Conservation (phyloP, 352 stramenopile species). For the Phytophthora cryptogea region DNA sequence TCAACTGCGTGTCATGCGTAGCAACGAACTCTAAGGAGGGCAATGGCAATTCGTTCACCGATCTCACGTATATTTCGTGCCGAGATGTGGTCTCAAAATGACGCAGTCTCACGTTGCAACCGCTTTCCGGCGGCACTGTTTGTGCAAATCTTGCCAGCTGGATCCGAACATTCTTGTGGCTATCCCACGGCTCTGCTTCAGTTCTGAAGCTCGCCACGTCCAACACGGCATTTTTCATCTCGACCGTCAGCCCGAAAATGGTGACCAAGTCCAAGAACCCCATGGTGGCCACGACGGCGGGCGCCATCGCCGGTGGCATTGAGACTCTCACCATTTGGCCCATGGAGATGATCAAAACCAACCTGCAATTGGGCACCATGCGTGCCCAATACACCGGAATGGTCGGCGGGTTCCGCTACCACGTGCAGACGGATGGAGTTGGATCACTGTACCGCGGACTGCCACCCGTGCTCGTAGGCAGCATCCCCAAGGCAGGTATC, state of each 20-base stretch:
- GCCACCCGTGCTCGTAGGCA: constrained; percentile 93
- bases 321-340: constrained; percentile 91
- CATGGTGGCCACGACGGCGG: constrained; percentile 80
- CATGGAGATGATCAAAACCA: constrained; percentile 96
- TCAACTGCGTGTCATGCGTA: constrained; percentile 23
- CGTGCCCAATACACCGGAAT: constrained; percentile 75
- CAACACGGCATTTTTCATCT: constrained; percentile 28
- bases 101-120: neutral
- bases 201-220: constrained; percentile 16
- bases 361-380: constrained; percentile 90
- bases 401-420: constrained; percentile 74
- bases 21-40: no score
- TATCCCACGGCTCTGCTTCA: constrained; percentile 29
- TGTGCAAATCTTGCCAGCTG: constrained; percentile 28
- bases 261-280: constrained; percentile 79
- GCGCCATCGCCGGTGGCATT: constrained; percentile 87
- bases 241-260: constrained; percentile 13
- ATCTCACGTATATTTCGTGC: neutral
- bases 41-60: neutral
- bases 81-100: neutral
- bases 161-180: constrained; percentile 31
- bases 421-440: constrained; percentile 65
- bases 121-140: constrained; percentile 14
- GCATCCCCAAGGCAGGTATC: constrained; percentile 96
- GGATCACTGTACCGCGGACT: constrained; percentile 93